Base-by-base conservation (phyloP, 2,329 filamentous ascomycete genomes). In the Fusarium gaditjirri region DNA sequence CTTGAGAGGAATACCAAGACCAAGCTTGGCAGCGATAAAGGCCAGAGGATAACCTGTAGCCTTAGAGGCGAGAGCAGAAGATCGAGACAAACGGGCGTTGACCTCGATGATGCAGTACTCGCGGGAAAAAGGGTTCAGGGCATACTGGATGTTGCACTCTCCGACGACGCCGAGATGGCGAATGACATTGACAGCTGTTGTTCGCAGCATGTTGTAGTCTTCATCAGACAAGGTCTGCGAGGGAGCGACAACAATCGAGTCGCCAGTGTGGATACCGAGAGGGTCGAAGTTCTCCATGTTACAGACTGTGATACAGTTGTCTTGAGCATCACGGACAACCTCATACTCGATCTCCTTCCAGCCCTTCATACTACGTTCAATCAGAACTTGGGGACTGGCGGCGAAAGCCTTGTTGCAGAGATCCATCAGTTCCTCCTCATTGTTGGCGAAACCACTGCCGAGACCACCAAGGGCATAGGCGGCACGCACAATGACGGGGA, bases 211-310 rank as follows among this genome's bases (percentile, higher is more conserved):
- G 84, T 98, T 97, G 87, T 98, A 99, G 83, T 99, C 96, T 81
- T 98, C 94, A 68, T 99, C 95, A 6, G 94, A 97, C 25, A 99
- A 87, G 0, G 96, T 99, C 83, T 98, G 96, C 7, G 95, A 98
- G 43, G 96, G 96, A 13, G 96, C 96, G 50, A 99, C 96, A 57
- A 99, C 96, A 74, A 99, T 98, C 17, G 95, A 98, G 81, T 99
- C 96, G 81, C 96, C 96, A 6, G 96, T 99, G 80, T 98, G 96
- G 71, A 98, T 98, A 78, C 96, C 96, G 3, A 99, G 91, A 61
- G 96, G 96, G 81, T 99, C 96, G 79, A 99, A 99, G 85, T 99
- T 99, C 86, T 99, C 96, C 96, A 99, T 98, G 86, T 99, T 99
- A 83, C 96, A 99, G 70, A 99, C 96, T 11, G 96, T 99, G 81